phyloP scores from a whole-genome alignment of 2,329 filamentous ascomycete species.

The Cyphellophora europaea region DNA sequence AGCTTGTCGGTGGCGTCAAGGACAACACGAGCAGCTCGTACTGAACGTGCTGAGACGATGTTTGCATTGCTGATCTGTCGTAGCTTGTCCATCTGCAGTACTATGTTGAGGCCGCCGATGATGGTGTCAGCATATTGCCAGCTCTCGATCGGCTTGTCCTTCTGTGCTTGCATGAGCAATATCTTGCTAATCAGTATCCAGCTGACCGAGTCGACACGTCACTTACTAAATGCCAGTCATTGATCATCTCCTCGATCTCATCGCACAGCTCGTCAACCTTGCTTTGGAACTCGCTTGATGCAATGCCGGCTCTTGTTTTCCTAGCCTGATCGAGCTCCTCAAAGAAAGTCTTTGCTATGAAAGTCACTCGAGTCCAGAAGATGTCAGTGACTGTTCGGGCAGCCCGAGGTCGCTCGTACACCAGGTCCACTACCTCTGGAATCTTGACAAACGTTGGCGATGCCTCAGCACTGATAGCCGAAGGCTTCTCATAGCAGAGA shows the following conservation, averaged over 20 bases:
- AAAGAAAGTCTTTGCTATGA: not conserved
- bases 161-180: not conserved
- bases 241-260: constrained; percentile 1
- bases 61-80: not conserved
- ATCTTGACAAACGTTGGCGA: not conserved
- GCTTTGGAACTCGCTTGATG: not conserved
- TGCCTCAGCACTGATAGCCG: constrained; percentile 1
- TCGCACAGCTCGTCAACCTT: not conserved
- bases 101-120: not conserved
- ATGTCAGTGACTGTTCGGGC: not conserved
- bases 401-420: not conserved
- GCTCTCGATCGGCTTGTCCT: not conserved
- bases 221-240: constrained; percentile 1
- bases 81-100: constrained; percentile 2
- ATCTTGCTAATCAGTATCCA: not conserved
- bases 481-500: not conserved
- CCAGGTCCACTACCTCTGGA: not conserved
- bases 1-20: not conserved
- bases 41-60: not conserved
- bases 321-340: not conserved
- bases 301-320: not conserved
- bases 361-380: not conserved
- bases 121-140: not conserved
- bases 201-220: not conserved
- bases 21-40: not conserved